Percentiles rank a stretch among this genome's conserved stretches.
Conservation (phyloP, 2,329 filamentous ascomycete species). For the Trichoderma atrobrunneum region DNA sequence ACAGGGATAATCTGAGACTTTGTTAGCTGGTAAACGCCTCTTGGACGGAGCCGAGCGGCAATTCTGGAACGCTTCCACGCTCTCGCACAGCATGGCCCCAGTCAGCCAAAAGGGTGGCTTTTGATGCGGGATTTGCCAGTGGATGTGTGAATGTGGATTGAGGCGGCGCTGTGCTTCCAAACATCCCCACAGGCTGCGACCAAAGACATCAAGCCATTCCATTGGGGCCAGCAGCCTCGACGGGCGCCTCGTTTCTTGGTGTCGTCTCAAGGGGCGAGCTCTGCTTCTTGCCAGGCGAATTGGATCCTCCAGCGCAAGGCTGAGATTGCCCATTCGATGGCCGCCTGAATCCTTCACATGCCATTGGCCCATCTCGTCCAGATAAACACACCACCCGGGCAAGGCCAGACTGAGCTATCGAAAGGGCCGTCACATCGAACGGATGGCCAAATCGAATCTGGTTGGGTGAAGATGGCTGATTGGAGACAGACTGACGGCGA, state of each 20-base stretch:
- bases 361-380: background rate
- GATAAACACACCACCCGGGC: background rate
- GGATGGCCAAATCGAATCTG: background rate
- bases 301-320: background rate
- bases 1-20: background rate
- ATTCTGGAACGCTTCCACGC: conserved; percentile 16
- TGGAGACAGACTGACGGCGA: background rate
- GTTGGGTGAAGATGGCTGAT: background rate
- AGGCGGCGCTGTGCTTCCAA: background rate
- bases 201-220: background rate
- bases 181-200: background rate
- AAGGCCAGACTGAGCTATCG: background rate
- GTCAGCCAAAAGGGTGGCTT: background rate
- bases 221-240: background rate
- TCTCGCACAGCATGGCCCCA: background rate
- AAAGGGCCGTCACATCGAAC: background rate
- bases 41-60: background rate
- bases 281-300: background rate
- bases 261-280: background rate
- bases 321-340: background rate
- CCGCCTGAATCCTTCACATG: background rate
- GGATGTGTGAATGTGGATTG: background rate
- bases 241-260: background rate
- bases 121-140: background rate
- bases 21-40: conserved; percentile 8